Percentiles rank a stretch among this genome's conserved stretches.
phyloP scores from a whole-genome alignment of 2,329 filamentous ascomycete species.

The Cyphellophora attinorum region DNA sequence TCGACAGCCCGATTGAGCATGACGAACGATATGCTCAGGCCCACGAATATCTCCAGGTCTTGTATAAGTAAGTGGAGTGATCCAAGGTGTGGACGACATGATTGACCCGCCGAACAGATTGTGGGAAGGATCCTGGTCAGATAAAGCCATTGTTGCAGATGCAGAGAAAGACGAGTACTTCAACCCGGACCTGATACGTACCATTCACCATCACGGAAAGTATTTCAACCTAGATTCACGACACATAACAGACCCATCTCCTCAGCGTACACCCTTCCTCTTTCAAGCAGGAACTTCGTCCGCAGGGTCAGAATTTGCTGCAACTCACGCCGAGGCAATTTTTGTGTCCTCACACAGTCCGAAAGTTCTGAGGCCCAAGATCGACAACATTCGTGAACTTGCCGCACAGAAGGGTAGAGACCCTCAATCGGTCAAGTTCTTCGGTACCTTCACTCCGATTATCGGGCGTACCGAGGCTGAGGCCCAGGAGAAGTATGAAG shows the following conservation, averaged over 20 bases:
- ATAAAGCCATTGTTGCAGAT: constrained; percentile 48
- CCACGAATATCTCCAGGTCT: constrained; percentile 51
- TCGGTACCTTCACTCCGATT: constrained; percentile 42
- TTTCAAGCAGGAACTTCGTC: constrained; percentile 52
- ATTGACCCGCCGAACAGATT: no score
- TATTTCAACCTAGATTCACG: constrained; percentile 34
- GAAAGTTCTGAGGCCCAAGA: constrained; percentile 37
- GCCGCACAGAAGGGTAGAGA: constrained; percentile 45
- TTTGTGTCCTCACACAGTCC: constrained; percentile 49
- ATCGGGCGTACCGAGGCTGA: constrained; percentile 43
- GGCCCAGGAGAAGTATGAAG: constrained; percentile 42
- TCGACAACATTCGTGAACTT: constrained; percentile 43
- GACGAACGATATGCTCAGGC: constrained; percentile 53
- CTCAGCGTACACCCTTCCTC: constrained; percentile 47
- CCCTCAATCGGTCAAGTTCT: constrained; percentile 48
- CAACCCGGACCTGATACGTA: constrained; percentile 49
- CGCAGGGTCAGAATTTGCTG: constrained; percentile 48
- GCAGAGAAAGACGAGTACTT: constrained; percentile 46
- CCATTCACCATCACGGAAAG: constrained; percentile 52
- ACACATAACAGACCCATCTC: constrained; percentile 45
- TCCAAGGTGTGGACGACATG: no score
- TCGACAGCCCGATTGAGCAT: constrained; percentile 49
- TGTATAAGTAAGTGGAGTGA: no score
- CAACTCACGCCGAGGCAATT: constrained; percentile 51
- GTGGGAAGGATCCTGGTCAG: constrained; percentile 48